Evolutionary conservation across 2,329 filamentous ascomycete genomes (phyloP), one percentile per base, ranked within the genome.

Genomic region (Triangularia setosa): DNA sequence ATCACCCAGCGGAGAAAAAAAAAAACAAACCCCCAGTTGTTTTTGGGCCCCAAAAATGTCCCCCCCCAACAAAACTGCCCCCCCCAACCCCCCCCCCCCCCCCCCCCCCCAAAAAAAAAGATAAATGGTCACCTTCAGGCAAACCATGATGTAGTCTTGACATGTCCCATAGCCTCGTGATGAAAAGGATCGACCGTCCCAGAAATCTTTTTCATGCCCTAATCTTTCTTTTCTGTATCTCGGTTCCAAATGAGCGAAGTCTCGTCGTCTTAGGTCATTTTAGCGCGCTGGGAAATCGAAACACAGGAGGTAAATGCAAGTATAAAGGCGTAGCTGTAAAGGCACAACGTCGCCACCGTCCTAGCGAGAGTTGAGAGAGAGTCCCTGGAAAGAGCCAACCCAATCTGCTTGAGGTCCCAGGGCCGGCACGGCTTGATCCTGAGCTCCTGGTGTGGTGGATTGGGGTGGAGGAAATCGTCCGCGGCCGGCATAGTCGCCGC

Each of bases 341-440:
- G 30, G 48, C 24, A 25, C 68, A 70, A 53, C 66, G 59, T 27
- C 27, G 23, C 40, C n/a, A 30, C 8, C 21, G 7, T 16, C 25
- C 78, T 72, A 86, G 66, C 83, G 83, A 68, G 85, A 84, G 72
- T 90, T 90, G 67, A 93, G 82, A 1, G 90, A 93, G 18, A 93
- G 78, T 9, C 89, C 85, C 74, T 92, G 89, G 74, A 92, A 91
- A 5, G 82, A 77, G 61, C 79, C 79, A 25, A 83, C 77, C 88
- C 89, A 91, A 58, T 90, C 87, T 57, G 81, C 79, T 71, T 82
- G 81, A 28, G 75, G 74, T 59, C 75, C 73, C 64, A 84, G 76
- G 69, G 77, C 72, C 65, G 76, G 77, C 67, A 78, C 67, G n/a
- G 73, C 74, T 63, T 81, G 79, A 4, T 77, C 75, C 48, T 75